phyloP scores from a whole-genome alignment of 169 alveolate genomes.

The Eimeria brunetti region DNA sequence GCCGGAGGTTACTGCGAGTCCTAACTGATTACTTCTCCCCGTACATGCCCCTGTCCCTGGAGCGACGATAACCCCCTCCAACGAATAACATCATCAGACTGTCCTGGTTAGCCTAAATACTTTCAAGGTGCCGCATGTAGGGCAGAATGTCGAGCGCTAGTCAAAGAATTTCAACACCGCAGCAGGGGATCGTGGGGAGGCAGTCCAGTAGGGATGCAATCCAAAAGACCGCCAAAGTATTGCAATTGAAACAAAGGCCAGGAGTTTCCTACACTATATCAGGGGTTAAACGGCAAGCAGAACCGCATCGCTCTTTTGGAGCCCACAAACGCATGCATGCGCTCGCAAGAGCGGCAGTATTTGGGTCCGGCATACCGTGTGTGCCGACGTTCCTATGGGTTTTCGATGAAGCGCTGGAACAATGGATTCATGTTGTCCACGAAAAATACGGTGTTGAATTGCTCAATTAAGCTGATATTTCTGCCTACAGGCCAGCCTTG shows the following conservation, averaged over 20 bases:
- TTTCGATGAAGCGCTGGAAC: background rate
- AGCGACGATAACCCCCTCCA: background rate
- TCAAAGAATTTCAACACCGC: background rate
- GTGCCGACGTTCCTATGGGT: background rate
- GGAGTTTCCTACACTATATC: background rate
- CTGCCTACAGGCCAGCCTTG: background rate
- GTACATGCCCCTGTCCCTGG: background rate
- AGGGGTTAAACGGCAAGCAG: background rate
- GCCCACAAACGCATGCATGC: slow-evolving; percentile 75
- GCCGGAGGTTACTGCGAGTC: background rate
- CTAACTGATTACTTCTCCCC: background rate
- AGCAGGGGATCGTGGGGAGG: background rate
- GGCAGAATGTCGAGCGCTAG: background rate
- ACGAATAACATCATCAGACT: background rate
- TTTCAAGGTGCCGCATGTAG: background rate
- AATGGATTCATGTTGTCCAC: background rate
- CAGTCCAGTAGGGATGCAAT: background rate
- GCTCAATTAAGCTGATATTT: background rate
- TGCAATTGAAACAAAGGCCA: background rate
- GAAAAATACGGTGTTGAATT: background rate
- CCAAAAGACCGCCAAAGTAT: background rate
- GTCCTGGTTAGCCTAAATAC: background rate
- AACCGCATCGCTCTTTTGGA: background rate
- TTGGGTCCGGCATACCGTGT: slow-evolving; percentile 1
- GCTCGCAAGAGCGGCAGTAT: slow-evolving; percentile 20